Evolutionary conservation across 108 stramenopile genomes (phyloP).

Genomic region (Stephanodiscus triporus): DNA sequence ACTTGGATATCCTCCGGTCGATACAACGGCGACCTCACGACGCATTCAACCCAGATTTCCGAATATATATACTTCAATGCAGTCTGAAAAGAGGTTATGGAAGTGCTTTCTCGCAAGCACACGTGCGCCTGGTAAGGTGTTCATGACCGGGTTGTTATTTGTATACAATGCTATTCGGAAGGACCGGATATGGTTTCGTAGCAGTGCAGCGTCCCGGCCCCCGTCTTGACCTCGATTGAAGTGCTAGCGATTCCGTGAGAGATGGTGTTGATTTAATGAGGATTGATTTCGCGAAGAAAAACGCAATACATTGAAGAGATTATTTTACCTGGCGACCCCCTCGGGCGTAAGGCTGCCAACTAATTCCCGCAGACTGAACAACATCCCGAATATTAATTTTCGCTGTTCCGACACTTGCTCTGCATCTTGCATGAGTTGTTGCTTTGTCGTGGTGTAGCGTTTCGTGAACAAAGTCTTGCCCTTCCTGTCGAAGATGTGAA

Average conservation of each 20-base stretch:
- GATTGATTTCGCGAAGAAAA: neutral
- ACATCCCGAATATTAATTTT: constrained; percentile 91
- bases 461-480: constrained; percentile 91
- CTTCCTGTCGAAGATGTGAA: constrained; percentile 87
- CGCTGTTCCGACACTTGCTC: constrained; percentile 82
- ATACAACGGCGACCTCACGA: constrained; percentile 85
- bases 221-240: constrained; percentile 80
- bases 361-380: constrained; percentile 83
- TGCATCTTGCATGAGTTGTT: constrained; percentile 47
- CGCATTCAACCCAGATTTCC: constrained; percentile 84
- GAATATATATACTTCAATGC: constrained; percentile 86
- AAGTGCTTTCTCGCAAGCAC: constrained; percentile 31
- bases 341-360: constrained; percentile 76
- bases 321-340: constrained; percentile 29
- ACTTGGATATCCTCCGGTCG: constrained; percentile 56
- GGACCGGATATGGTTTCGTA: constrained; percentile 84
- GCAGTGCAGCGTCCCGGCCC: constrained; percentile 78
- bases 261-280: constrained; percentile 2
- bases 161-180: constrained; percentile 84
- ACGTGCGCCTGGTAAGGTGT: constrained; percentile 31
- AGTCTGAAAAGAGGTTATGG: constrained; percentile 54
- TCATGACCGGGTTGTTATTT: constrained; percentile 58
- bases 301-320: neutral
- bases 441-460: constrained; percentile 56
- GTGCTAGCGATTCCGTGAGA: constrained; percentile 22